Percentiles rank a stretch among this genome's conserved stretches.
Conservation (phyloP, 2,329 filamentous ascomycete species). For the Drechslera avenae region DNA sequence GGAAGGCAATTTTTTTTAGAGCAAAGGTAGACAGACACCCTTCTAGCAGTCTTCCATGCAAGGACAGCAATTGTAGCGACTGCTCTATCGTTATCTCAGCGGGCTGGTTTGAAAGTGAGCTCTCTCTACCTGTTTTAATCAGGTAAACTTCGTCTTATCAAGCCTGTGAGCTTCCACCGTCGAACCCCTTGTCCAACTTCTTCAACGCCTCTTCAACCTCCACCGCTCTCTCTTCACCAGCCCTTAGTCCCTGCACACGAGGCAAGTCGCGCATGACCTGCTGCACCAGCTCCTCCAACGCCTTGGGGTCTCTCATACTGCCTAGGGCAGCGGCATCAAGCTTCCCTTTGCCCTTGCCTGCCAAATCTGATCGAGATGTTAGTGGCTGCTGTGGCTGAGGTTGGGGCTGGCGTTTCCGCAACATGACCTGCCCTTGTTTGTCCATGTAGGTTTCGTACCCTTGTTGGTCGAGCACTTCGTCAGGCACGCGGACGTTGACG, state of each 20-base stretch:
- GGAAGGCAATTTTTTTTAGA: too few relatives aligned
- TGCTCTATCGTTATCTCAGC: too few relatives aligned
- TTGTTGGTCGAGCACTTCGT: constrained; percentile 56
- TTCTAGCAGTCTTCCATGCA: too few relatives aligned
- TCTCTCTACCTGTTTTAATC: not conserved
- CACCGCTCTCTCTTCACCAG: constrained; percentile 49
- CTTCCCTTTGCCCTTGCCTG: constrained; percentile 29
- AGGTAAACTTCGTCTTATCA: not conserved
- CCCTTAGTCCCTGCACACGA: constrained; percentile 43
- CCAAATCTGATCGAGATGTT: constrained; percentile 12
- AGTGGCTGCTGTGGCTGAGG: constrained; percentile 9
- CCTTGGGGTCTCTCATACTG: constrained; percentile 51
- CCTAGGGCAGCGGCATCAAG: constrained; percentile 29
- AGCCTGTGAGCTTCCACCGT: constrained; percentile 19
- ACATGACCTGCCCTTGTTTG: constrained; percentile 54
- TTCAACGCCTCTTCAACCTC: constrained; percentile 49
- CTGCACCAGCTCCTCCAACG: constrained; percentile 52
- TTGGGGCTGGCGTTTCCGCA: constrained; percentile 49
- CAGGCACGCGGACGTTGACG: constrained; percentile 48
- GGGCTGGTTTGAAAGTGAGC: too few relatives aligned
- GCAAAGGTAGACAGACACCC: too few relatives aligned
- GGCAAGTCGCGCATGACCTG: constrained; percentile 55
- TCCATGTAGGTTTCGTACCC: constrained; percentile 59
- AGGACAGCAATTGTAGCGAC: too few relatives aligned
- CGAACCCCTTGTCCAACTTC: constrained; percentile 52